Conservation (phyloP, 2,329 filamentous ascomycete species). For the Diaporthe citriasiana region DNA sequence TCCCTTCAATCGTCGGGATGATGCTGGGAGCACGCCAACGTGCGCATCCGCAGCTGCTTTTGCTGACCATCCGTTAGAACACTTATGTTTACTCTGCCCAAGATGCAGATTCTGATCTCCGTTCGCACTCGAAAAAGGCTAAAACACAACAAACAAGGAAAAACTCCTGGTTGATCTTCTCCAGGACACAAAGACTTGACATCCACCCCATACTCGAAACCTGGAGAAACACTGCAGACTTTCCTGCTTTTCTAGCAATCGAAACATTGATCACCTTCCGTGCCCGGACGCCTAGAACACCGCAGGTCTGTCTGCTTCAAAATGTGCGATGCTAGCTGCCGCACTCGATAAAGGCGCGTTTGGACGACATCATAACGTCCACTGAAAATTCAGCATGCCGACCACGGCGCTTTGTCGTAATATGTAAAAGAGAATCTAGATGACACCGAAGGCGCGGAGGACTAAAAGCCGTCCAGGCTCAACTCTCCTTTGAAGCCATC, state of each 20-base stretch:
- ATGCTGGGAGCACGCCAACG: background rate
- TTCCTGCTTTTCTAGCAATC: background rate
- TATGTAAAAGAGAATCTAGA: background rate
- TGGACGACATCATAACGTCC: background rate
- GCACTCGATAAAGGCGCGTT: background rate
- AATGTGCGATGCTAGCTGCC: background rate
- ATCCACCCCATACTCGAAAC: background rate
- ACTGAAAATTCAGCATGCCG: background rate
- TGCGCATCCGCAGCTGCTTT: background rate
- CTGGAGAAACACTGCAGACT: background rate
- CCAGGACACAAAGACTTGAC: background rate
- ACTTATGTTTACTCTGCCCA: background rate
- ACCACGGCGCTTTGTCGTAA: background rate
- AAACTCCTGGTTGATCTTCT: background rate
- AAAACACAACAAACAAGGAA: background rate
- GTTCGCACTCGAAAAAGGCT: background rate
- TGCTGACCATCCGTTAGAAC: background rate
- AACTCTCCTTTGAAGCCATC: constrained; percentile 76
- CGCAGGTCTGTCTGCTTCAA: background rate
- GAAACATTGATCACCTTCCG: background rate
- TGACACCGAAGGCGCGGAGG: background rate
- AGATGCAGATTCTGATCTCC: background rate
- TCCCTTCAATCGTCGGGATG: background rate
- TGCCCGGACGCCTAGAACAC: background rate
- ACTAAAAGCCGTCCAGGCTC: constrained; percentile 57